Conservation (phyloP, 768 basidiomycete genomes). For the Stropharia rugosoannulata region DNA sequence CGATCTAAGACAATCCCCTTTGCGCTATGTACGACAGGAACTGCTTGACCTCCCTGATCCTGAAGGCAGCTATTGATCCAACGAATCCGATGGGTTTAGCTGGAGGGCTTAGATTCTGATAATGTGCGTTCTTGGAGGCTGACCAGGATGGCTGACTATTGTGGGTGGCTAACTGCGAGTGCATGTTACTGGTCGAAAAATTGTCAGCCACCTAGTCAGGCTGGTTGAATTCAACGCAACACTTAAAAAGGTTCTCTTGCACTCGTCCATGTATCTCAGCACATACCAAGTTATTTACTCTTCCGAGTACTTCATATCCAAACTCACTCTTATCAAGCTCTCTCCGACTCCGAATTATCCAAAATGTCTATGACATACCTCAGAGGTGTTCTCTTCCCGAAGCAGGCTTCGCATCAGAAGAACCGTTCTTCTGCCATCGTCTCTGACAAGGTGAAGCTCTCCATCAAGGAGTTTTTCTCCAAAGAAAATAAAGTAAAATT, state of each 20-base stretch:
- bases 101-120: too few relatives aligned
- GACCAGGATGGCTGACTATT: neutral
- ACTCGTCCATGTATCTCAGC: neutral
- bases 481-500: neutral
- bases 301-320: neutral
- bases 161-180: too few relatives aligned
- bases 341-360: neutral
- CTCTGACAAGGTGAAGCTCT: neutral
- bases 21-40: too few relatives aligned
- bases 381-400: neutral
- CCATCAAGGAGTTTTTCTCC: slow-evolving; percentile 1
- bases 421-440: neutral
- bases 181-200: neutral
- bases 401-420: neutral
- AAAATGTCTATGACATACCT: neutral
- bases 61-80: too few relatives aligned
- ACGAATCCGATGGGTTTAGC: too few relatives aligned
- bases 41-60: too few relatives aligned
- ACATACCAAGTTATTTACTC: neutral
- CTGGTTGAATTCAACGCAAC: neutral
- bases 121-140: neutral
- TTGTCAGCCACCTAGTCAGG: neutral
- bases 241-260: neutral
- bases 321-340: neutral
- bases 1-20: too few relatives aligned